Evolutionary conservation across 495 filamentous ascomycete species (phyloP).

Genomic region (Mycothermus thermophilus): DNA sequence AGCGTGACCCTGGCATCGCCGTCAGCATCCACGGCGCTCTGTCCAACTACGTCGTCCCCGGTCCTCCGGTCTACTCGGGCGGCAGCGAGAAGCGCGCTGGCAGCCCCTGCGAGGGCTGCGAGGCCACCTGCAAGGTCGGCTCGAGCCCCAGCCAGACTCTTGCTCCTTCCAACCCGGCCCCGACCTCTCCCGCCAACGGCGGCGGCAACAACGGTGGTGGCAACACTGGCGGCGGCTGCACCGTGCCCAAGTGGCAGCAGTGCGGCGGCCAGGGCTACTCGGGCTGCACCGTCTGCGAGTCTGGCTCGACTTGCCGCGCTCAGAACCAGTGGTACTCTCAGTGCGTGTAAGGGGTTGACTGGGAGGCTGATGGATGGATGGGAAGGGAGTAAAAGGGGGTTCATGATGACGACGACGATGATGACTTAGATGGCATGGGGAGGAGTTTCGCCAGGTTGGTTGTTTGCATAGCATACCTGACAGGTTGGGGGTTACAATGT

Average conservation of each 20-base stretch:
- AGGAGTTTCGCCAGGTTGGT: no score
- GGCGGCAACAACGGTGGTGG: slow-evolving; percentile 13
- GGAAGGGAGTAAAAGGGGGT: no score
- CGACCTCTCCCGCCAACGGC: slow-evolving; percentile 10
- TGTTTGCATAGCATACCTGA: no score
- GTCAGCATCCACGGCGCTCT: slow-evolving; percentile 34
- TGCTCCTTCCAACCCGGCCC: slow-evolving; percentile 4
- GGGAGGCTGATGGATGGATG: no score
- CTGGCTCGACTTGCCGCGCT: slow-evolving; percentile 16
- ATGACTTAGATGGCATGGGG: no score
- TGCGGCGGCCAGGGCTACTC: slow-evolving; percentile 34
- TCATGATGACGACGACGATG: not conserved
- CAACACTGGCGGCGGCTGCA: slow-evolving; percentile 19
- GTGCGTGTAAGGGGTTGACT: slow-evolving; percentile 15
- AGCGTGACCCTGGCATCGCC: slow-evolving; percentile 35
- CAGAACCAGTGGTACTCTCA: slow-evolving; percentile 26
- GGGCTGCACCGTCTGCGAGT: slow-evolving; percentile 29
- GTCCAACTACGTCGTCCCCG: slow-evolving; percentile 24
- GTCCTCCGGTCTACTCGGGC: slow-evolving; percentile 28
- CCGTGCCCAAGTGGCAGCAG: slow-evolving; percentile 26
- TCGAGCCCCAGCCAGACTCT: slow-evolving; percentile 15
- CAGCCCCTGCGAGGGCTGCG: slow-evolving; percentile 24
- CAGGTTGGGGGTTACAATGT: no score
- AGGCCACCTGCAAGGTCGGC: slow-evolving; percentile 25
- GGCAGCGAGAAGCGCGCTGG: slow-evolving; percentile 26